Conservation (phyloP, 129 eudicot genomes). For the Flaveria trinervia region DNA sequence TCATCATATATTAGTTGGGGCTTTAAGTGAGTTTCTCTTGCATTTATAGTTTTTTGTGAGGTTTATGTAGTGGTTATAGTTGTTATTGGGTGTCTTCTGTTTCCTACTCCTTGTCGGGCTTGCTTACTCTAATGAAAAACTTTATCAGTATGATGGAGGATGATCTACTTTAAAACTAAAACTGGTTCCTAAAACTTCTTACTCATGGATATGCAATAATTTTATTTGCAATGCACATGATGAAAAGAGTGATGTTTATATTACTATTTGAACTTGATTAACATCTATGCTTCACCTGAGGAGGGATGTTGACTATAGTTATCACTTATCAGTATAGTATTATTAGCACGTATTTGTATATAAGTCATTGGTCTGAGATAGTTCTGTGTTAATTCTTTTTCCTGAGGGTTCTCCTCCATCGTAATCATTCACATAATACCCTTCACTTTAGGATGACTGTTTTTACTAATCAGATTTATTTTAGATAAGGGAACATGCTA, state of each 20-base stretch:
- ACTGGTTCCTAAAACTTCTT: constrained; percentile 14
- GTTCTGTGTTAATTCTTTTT: no score
- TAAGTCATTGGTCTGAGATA: no score
- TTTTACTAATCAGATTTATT: background rate
- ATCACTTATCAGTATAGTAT: no score
- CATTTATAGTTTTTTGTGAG: constrained; percentile 4
- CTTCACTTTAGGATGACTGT: background rate
- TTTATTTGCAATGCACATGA: background rate
- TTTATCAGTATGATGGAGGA: constrained; percentile 1
- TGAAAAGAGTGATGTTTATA: constrained; percentile 4
- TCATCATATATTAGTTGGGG: constrained; percentile 12
- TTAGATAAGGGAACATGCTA: constrained; percentile 21
- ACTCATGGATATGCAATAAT: background rate
- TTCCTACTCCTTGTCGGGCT: background rate
- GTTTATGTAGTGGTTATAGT: constrained; percentile 10
- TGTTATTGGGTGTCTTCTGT: constrained; percentile 17
- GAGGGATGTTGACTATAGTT: no score
- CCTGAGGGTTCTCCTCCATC: no score
- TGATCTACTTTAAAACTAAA: background rate
- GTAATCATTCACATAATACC: background rate
- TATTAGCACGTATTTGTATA: no score
- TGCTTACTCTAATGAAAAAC: constrained; percentile 1
- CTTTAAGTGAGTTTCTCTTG: constrained; percentile 6
- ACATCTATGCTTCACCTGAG: no score
- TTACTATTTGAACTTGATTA: no score